Evolutionary conservation across 495 filamentous ascomycete genomes (phyloP).

Genomic region (Neurospora pannonica): DNA sequence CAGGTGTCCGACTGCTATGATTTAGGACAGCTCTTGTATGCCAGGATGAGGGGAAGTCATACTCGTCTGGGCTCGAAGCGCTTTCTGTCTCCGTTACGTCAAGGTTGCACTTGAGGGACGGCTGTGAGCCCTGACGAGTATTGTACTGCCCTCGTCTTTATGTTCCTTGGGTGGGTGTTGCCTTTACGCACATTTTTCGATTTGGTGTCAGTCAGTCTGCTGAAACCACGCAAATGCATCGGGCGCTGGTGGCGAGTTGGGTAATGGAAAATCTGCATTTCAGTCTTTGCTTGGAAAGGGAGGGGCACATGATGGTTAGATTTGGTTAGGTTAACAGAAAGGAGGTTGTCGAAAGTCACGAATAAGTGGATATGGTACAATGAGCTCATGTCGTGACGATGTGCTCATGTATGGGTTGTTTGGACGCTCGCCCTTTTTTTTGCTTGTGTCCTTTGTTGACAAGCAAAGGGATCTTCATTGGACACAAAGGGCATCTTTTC

Average conservation of each 20-base stretch:
- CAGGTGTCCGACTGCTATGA: not conserved
- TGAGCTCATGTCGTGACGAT: no score
- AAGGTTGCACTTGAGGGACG: no score
- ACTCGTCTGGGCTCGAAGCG: not conserved
- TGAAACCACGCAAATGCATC: not conserved
- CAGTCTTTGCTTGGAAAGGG: not conserved
- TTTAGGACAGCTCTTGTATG: not conserved
- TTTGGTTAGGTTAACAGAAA: not conserved
- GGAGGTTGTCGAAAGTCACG: no score
- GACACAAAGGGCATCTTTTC: no score
- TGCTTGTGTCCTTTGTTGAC: no score
- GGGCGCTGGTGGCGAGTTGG: not conserved
- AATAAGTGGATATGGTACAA: no score
- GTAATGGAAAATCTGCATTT: not conserved
- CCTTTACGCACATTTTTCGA: not conserved
- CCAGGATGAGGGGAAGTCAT: not conserved
- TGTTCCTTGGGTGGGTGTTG: not conserved
- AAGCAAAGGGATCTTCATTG: no score
- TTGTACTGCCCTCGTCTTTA: not conserved
- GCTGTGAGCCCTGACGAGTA: not conserved
- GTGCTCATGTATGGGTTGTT: no score
- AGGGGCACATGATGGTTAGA: not conserved
- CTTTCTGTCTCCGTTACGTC: no score
- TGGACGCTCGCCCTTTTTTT: no score
- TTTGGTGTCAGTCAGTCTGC: not conserved